These are phyloP conservation scores for Pichia heedii DNA, from an alignment of 805 yeast species.

Conservation along the genomic window DNA sequence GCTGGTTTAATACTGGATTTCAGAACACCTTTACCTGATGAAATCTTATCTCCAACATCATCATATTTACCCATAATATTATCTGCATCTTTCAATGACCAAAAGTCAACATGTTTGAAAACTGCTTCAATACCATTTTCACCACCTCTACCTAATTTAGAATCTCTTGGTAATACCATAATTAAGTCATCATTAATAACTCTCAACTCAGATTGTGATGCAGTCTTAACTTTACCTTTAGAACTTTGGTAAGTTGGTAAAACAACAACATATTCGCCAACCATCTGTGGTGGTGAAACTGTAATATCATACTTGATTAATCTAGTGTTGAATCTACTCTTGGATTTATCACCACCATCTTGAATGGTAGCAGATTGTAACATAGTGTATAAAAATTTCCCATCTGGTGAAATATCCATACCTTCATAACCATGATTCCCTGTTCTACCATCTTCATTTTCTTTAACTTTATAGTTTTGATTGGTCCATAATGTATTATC, in stretches of 20 bases:
- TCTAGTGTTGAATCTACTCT: constrained; percentile 17
- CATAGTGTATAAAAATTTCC: constrained; percentile 19
- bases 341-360: constrained; percentile 25
- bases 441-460: constrained; percentile 22
- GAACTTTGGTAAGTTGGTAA: constrained; percentile 21
- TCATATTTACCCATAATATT: constrained; percentile 25
- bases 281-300: constrained; percentile 12
- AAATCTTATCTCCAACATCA: constrained; percentile 19
- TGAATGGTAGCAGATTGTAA: constrained; percentile 25
- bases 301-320: constrained; percentile 23
- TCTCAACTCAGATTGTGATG: constrained; percentile 26
- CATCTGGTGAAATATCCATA: constrained; percentile 25
- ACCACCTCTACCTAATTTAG: constrained; percentile 19
- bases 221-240: constrained; percentile 21
- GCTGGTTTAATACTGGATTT: constrained; percentile 19
- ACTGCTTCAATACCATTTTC: constrained; percentile 17
- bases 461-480: constrained; percentile 16
- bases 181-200: constrained; percentile 22
- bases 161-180: constrained; percentile 25
- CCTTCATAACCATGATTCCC: constrained; percentile 28
- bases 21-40: constrained; percentile 20
- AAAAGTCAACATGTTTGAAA: constrained; percentile 24
- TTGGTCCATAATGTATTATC: constrained; percentile 23
- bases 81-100: constrained; percentile 22
- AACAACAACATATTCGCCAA: constrained; percentile 23